phyloP scores from a whole-genome alignment of 106 monocot genomes.

The Posidonia australis region DNA sequence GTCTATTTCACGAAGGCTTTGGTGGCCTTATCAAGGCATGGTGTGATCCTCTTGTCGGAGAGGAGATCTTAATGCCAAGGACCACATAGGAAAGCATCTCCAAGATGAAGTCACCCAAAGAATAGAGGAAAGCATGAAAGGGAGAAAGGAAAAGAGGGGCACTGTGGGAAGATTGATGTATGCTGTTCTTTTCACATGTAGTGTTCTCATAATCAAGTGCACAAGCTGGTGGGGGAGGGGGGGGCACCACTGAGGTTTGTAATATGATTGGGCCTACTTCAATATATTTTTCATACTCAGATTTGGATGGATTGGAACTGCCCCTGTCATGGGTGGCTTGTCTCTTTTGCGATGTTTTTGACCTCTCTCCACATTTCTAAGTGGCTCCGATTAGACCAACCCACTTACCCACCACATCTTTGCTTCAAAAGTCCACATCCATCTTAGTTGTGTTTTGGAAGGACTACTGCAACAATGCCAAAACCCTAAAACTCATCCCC shows the following conservation, averaged over 20 bases:
- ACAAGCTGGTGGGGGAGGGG: not conserved
- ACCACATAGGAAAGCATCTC: not conserved
- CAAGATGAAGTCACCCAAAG: not conserved
- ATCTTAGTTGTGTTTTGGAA: not conserved
- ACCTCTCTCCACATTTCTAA: not conserved
- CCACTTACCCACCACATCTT: not conserved
- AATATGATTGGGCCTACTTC: not conserved
- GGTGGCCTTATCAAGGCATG: too few relatives aligned
- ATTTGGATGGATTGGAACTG: not conserved
- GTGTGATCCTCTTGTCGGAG: not conserved
- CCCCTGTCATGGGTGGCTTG: conserved; percentile 3
- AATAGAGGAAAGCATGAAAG: not conserved
- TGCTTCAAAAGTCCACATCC: not conserved
- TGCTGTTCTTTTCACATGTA: conserved; percentile 11
- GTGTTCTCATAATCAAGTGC: conserved; percentile 2
- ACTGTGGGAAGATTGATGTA: not conserved
- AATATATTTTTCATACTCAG: not conserved
- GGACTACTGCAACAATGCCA: not conserved
- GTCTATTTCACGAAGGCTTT: not conserved
- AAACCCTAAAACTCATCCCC: not conserved
- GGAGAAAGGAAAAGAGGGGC: not conserved
- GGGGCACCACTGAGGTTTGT: not conserved
- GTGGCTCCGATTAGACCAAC: conserved; percentile 2
- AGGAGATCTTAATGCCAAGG: not conserved
- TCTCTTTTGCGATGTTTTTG: not conserved